Base-by-base conservation (phyloP, 352 stramenopile species). In the Globisporangium okanoganense region DNA sequence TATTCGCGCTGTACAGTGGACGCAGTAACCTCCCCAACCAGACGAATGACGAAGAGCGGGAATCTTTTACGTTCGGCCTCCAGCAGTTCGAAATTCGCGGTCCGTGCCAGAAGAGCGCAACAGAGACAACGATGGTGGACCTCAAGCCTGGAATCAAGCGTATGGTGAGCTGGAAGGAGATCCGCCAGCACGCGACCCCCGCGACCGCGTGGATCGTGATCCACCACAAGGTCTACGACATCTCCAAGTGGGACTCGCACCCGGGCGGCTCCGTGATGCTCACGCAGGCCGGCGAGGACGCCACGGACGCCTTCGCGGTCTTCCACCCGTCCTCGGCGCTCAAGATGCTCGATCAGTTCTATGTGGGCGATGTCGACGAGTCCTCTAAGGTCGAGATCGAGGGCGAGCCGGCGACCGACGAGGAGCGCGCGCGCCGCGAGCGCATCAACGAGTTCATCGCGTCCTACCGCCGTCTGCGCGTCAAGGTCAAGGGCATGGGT, bases 291-390 rank as follows among this genome's bases (percentile, higher is more conserved):
- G 97, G 97, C 40, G 94, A 98, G 66, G 97, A 99, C 71, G 97
- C 97, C 68, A 99, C 97, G 4, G 97, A 99, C 72, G 97, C 98
- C 33, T 99, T 99, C 72, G 94, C 95, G 14, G 95, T 98, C 45
- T 99, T 99, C 71, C 97, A 99, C 74, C 94, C 96, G 16, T 76
- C 89, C 14, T 93, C 86, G 58, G 97, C 96, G 18, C 94, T 96
- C 69, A 93, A 93, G 62, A 73, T 97, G 55, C 85, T 99, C 60
- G 96, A 99, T 66, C 87, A 97, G 56, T 99, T 98, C 69, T 97
- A 97, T 82, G 98, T 99, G 60, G 97, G 97, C 27, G 94, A 98
- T 38, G 76, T 99, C 14, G 96, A 98, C 58, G 78, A 90, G 63
- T 73, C 63, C 56, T 85, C 79, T 40, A 65, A 66, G n/a, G 58